Percentiles rank a stretch among this genome's conserved stretches.
Evolutionary conservation across 2,329 filamentous ascomycete species (phyloP).

Genomic region (Talaromyces sp.): DNA sequence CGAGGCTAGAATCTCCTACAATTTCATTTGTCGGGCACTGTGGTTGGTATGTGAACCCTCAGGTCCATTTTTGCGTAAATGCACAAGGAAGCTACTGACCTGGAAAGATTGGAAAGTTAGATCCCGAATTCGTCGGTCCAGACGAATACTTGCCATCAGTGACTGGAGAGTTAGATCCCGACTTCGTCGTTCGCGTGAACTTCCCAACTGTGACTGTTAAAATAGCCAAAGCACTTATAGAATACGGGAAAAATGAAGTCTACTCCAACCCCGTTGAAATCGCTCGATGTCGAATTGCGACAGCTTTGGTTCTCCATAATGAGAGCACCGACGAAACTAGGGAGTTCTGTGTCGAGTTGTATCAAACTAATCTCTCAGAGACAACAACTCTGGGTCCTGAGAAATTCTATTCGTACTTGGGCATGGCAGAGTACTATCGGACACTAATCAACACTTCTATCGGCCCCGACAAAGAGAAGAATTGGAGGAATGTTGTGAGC

Average conservation of each 20-base stretch:
- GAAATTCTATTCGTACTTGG: conserved; percentile 6
- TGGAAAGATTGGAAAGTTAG: not conserved
- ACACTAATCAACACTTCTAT: not conserved
- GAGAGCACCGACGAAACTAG: not conserved
- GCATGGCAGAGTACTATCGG: not conserved
- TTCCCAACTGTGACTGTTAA: too few species aligned
- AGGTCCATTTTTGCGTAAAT: not conserved
- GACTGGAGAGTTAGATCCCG: not conserved
- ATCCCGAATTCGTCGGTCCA: not conserved
- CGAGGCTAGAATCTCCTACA: conserved; percentile 5
- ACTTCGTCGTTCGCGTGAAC: too few species aligned
- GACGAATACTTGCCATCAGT: not conserved
- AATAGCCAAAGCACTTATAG: conserved; percentile 1
- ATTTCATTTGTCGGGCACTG: not conserved
- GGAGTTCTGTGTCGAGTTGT: not conserved
- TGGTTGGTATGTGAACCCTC: not conserved
- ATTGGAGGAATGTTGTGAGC: not conserved
- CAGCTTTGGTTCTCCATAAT: not conserved
- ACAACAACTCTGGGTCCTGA: conserved; percentile 4
- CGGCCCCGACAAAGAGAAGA: not conserved
- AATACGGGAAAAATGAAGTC: conserved; percentile 5
- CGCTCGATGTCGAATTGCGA: conserved; percentile 2
- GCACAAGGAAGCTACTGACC: not conserved
- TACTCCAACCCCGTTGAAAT: conserved; percentile 1
- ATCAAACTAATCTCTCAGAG: not conserved